Evolutionary conservation across 2,329 filamentous ascomycete genomes (phyloP).

Genomic region (Xylariaceae sp.): DNA sequence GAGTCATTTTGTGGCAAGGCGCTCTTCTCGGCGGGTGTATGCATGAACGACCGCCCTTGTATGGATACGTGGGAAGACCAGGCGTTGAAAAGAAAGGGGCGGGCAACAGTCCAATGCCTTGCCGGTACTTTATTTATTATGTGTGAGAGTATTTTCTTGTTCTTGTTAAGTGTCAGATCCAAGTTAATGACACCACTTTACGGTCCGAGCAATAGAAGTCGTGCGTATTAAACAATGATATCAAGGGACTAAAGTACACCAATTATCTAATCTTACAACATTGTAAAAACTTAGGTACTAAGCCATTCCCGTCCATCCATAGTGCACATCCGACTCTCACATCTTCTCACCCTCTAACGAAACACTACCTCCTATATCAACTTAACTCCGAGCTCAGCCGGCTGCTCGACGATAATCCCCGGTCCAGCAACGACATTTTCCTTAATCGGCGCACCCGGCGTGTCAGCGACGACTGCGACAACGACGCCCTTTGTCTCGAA

Average conservation of each 20-base stretch:
- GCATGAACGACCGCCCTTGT: too few species aligned
- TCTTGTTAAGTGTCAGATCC: too few species aligned
- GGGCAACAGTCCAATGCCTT: too few species aligned
- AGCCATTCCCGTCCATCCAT: neutral
- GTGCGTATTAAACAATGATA: neutral
- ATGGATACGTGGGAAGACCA: too few species aligned
- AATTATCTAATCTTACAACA: neutral
- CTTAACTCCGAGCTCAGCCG: conserved; percentile 29
- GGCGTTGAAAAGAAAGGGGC: too few species aligned
- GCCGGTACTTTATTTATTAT: too few species aligned
- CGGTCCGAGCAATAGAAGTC: neutral
- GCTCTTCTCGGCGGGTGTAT: too few species aligned
- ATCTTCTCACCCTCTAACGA: neutral
- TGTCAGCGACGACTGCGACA: conserved; percentile 41
- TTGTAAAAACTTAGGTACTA: neutral
- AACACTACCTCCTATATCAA: conserved; percentile 10
- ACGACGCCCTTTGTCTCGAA: conserved; percentile 44
- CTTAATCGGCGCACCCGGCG: conserved; percentile 39
- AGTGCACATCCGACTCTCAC: neutral
- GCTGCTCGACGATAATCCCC: conserved; percentile 42
- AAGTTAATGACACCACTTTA: too few species aligned
- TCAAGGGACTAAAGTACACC: neutral
- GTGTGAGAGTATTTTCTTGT: too few species aligned
- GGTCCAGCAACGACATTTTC: conserved; percentile 45
- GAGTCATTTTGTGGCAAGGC: too few species aligned